phyloP scores from a whole-genome alignment of 2,329 filamentous ascomycete species.

The Ploettnerulaceae sp. region DNA sequence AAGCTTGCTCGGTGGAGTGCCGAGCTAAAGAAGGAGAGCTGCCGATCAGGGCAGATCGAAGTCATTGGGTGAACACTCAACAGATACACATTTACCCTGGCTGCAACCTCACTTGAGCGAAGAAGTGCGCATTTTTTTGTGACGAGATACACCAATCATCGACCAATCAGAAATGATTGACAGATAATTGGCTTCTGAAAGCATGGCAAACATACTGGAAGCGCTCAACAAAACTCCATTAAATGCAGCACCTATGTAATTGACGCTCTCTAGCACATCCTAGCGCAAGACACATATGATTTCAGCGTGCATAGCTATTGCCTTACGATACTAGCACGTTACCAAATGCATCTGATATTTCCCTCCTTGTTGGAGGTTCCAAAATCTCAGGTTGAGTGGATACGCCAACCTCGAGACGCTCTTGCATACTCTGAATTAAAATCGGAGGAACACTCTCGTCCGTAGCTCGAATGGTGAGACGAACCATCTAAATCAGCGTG shows the following conservation, averaged over 20 bases:
- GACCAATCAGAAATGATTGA: background rate
- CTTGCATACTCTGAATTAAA: slow-evolving; percentile 82
- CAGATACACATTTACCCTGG: too few relatives aligned
- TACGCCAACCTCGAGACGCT: slow-evolving; percentile 58
- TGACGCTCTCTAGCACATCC: slow-evolving; percentile 1
- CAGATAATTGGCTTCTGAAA: background rate
- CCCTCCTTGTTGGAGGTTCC: slow-evolving; percentile 26
- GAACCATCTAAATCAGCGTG: slow-evolving; percentile 70
- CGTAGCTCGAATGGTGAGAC: slow-evolving; percentile 87
- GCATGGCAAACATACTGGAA: background rate
- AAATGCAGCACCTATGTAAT: slow-evolving; percentile 10
- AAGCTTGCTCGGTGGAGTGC: too few relatives aligned
- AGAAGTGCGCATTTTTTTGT: too few relatives aligned
- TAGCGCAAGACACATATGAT: background rate
- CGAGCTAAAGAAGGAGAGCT: too few relatives aligned
- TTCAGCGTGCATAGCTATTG: background rate
- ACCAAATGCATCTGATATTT: slow-evolving; percentile 33
- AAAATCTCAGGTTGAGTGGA: slow-evolving; percentile 24
- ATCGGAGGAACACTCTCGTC: slow-evolving; percentile 82
- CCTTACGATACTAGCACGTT: slow-evolving; percentile 29
- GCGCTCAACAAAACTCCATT: slow-evolving; percentile 4
- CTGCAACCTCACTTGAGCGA: slow-evolving; percentile 1
- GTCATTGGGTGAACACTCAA: too few relatives aligned
- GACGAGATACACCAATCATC: too few relatives aligned
- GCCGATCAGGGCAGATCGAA: too few relatives aligned